Percentiles rank a stretch among this genome's conserved stretches.
Conservation (phyloP, 345 rosid species). For the Gossypium turneri region DNA sequence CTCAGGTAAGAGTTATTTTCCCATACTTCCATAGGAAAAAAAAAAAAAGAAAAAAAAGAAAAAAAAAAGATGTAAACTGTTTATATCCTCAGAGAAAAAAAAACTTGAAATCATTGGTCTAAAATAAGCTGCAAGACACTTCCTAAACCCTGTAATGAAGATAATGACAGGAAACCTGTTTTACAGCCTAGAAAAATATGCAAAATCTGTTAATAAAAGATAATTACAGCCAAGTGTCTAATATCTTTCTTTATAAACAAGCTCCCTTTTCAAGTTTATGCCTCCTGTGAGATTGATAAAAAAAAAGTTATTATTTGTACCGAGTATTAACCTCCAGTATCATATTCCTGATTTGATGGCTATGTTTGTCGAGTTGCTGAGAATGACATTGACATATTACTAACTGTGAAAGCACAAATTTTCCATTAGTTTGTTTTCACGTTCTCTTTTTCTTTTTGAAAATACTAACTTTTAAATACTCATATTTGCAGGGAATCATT, state of each 20-base stretch:
- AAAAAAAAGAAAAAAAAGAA: fast-evolving
- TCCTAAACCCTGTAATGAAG: not conserved
- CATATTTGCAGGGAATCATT: slow-evolving; percentile 63
- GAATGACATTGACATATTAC: not conserved
- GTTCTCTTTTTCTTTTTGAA: not conserved
- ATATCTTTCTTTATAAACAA: not conserved
- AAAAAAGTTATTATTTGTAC: not conserved
- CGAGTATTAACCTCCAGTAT: not conserved
- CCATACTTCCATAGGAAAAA: not conserved
- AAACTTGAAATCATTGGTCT: slow-evolving; percentile 8
- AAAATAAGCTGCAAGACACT: not conserved
- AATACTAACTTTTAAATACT: not conserved
- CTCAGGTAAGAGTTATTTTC: slow-evolving; percentile 45
- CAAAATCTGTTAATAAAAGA: not conserved
- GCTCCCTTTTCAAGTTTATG: not conserved
- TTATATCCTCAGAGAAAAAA: not conserved
- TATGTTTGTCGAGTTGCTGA: not conserved
- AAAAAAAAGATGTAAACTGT: not conserved
- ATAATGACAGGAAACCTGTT: not conserved
- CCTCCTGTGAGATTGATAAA: not conserved
- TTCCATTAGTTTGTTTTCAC: not conserved
- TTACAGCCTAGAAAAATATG: not conserved
- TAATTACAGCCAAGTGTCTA: slow-evolving; percentile 8
- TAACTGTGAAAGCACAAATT: not conserved
- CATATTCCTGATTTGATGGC: not conserved